Base-by-base conservation (phyloP, 1,284 basidiomycete genomes). In the Bjerkandera adusta region DNA sequence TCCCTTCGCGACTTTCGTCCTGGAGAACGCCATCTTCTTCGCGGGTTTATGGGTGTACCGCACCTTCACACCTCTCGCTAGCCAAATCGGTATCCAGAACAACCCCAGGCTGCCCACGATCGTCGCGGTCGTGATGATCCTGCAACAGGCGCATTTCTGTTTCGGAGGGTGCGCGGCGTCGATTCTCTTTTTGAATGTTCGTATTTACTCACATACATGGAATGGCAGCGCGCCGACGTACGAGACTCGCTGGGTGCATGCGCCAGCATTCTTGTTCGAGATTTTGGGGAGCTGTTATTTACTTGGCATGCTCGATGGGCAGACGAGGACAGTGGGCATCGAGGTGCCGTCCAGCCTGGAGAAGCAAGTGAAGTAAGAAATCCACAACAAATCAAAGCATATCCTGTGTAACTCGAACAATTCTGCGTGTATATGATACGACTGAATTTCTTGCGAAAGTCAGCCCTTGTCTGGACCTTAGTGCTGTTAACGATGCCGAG, bases 231-330 rank as follows among this genome's bases (percentile, higher is more conserved):
- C 58, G 21, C 64, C 62, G 39, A 66, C 63, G 16, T 44, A 30
- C n/a, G 56, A 66, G 45, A 58, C 58, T 18, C 58, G 59, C 35
- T 65, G 57, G 55, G 53, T 64, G 26, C 61, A 66, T 25, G 60
- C 58, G 20, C 61, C 64, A 2, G 36, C 60, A 16, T 62, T 62
- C 51, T 48, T 64, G 32, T 53, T 46, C 21, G 52, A 62, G 47
- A 60, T 65, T 16, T 40, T 64, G 25, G 52, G 54, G 2, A 62
- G 56, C 46, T 56, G 51, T 29, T 64, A 57, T 58, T 22, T 64
- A 46, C 40, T 66, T 4, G 58, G 59, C 21, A 60, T 58, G 48
- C 50, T 65, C 20, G 64, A 63, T 27, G 49, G 40, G 11, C 52
- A 53, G 34, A 16, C 42, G 6, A 29, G 38, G 22, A 26, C 18